Base-by-base conservation (phyloP, 1,139 yeast genomes). In the Candida labiduridarum region DNA sequence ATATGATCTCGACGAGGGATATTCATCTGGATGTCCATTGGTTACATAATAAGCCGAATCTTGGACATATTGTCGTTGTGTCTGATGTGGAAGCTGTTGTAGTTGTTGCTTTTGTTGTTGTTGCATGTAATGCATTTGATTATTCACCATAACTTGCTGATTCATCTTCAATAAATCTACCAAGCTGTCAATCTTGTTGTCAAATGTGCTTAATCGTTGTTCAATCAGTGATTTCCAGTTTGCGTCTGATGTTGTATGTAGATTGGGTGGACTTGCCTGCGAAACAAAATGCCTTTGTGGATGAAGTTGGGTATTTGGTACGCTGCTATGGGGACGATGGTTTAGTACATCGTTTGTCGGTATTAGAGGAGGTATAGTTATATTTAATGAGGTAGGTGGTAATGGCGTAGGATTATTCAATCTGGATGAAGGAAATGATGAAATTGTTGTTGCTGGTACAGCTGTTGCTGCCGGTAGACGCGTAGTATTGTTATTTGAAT, bases 181-280 rank as follows among this genome's bases (percentile, higher is more conserved):
- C 49, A 78, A 61, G 59, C 70, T 72, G 61, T 74, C 76, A 49
- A 82, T 62, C 48, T 80, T 78, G 40, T 64, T 66, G 48, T 80
- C 85, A 52, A 82, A 76, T 0, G 71, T 64, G 47, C 66, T 69
- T 50, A 82, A 69, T 45, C 79, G 70, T 45, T 61, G 63, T 51
- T 81, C 85, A 56, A 80, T 76, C 43, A 67, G 68, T 5, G 64
- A 48, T 53, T 71, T 72, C 84, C 84, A 78, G n/a, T 59, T 62
- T 3, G 53, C 45, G 22, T 58, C 63, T 14, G 49, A 30, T 22
- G 49, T 5, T n/a, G 39, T 41, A 31, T 34, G 41, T 31, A 36
- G 31, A n/a, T 30, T 16, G 14, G 42, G 35, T 8, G 34, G 33
- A 11, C 14, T 18, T 11, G 14, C 4, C 7, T 35, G 46, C 1